Base-by-base conservation (phyloP, 257 asterid species). In the Eucommia ulmoides region DNA sequence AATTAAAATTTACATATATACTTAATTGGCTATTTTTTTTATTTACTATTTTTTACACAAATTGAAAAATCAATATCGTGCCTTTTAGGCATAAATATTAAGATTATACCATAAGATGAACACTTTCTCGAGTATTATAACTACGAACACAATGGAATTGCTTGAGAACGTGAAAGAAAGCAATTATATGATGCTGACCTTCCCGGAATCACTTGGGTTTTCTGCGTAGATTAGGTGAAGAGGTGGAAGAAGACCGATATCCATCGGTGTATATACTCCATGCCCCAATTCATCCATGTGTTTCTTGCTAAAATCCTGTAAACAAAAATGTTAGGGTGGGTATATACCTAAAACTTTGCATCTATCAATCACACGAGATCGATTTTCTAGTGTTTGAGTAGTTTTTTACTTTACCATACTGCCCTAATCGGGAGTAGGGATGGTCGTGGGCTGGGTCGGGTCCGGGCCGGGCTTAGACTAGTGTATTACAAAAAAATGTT, bases 181-280 rank as follows among this genome's bases (percentile, higher is more conserved):
- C 46, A 3, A 19, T 12, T 1, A 38, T 9, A 24, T 51, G 41
- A 55, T 23, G 44, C 71, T 56, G 50, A 79, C 97, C 95, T 88
- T 84, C 59, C 97, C 95, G 23, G 97, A 88, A 59, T 88, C 97
- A 62, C 95, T 88, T 24, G 94, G 95, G 56, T 88, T 88, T 69
- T 80, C 93, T 10, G 98, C 94, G 59, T 86, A 86, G 62, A 91
- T 77, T 41, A 91, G 83, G 68, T 85, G 67, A 35, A 91, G 86
- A 0, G 86, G 81, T 0, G 98, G 98, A 41, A 91, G 92, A 73
- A 82, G 88, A 63, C 41, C 61, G 22, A 66, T 50, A 64, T 81
- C 96, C 92, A 91, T 67, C 33, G 74, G 88, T 17, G 54, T 64
- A 56, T 91, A 91, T 48, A 74, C 33, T 24, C 98, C 96, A 66